phyloP scores from a whole-genome alignment of 2,329 filamentous ascomycete species.

The Aspergillus puulaauensis region DNA sequence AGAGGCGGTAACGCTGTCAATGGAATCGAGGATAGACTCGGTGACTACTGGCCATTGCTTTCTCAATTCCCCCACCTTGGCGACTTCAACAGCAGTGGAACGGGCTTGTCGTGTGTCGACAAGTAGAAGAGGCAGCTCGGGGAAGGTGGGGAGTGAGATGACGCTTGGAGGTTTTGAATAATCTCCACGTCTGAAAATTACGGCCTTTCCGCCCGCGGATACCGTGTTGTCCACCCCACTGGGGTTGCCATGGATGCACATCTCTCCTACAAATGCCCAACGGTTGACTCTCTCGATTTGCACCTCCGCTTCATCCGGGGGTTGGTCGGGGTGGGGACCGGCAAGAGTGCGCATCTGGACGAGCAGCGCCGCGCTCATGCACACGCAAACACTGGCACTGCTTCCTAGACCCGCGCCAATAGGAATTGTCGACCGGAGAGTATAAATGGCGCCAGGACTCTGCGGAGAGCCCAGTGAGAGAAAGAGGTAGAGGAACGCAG shows the following conservation, averaged over 20 bases:
- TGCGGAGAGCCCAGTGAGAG: constrained; percentile 78
- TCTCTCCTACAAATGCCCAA: constrained; percentile 95
- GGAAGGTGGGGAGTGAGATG: constrained; percentile 78
- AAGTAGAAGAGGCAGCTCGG: constrained; percentile 83
- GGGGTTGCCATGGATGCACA: constrained; percentile 96
- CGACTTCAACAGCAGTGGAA: constrained; percentile 81
- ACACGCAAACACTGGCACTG: constrained; percentile 92
- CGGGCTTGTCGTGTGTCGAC: constrained; percentile 87
- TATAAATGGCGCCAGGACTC: constrained; percentile 82
- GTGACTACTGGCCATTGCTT: constrained; percentile 73
- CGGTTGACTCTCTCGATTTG: constrained; percentile 95
- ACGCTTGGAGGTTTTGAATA: constrained; percentile 76
- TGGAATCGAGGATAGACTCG: constrained; percentile 77
- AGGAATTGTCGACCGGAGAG: constrained; percentile 88
- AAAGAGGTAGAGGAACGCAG: constrained; percentile 89
- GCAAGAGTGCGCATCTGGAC: constrained; percentile 85
- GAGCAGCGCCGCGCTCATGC: constrained; percentile 78
- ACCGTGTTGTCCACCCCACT: constrained; percentile 98
- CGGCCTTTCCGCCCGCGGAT: constrained; percentile 86
- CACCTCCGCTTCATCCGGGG: constrained; percentile 77
- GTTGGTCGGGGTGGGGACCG: constrained; percentile 89
- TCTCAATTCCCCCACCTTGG: constrained; percentile 75
- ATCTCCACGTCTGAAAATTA: constrained; percentile 81
- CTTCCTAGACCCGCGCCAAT: constrained; percentile 89
- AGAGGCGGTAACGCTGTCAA: constrained; percentile 64